Evolutionary conservation across 139 green algal genomes (phyloP).

Genomic region (Micromonas pusilla): DNA sequence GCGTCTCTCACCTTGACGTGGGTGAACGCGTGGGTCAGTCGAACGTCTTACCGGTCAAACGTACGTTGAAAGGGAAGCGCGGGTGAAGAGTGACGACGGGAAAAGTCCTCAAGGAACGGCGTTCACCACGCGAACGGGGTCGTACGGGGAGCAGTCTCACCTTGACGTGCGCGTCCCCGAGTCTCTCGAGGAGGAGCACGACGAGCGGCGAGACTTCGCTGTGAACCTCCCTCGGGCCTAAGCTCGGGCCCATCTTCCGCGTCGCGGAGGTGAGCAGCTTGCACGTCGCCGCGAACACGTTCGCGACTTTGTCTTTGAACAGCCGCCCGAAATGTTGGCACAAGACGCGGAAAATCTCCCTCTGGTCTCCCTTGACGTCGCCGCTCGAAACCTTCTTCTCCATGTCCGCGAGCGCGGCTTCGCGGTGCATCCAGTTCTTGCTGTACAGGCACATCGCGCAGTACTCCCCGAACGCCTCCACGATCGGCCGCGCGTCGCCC

Average conservation of each 20-base stretch:
- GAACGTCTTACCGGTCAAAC: no score
- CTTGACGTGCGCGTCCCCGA: slow-evolving; percentile 57
- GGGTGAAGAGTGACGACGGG: no score
- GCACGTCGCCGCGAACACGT: slow-evolving; percentile 46
- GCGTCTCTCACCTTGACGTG: slow-evolving; percentile 40
- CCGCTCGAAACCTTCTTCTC: slow-evolving; percentile 28
- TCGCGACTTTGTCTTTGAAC: slow-evolving; percentile 51
- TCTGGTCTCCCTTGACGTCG: background rate
- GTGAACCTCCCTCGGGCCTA: slow-evolving; percentile 25
- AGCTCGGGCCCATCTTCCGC: background rate
- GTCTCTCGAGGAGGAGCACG: slow-evolving; percentile 66
- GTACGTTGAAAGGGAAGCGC: no score
- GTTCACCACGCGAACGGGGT: no score
- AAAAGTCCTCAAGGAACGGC: no score
- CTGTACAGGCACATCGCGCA: slow-evolving; percentile 56
- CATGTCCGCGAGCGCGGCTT: slow-evolving; percentile 54
- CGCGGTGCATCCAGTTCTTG: slow-evolving; percentile 76
- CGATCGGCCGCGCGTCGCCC: slow-evolving; percentile 49
- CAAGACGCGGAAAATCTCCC: slow-evolving; percentile 11
- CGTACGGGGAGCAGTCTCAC: no score
- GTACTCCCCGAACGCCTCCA: slow-evolving; percentile 64
- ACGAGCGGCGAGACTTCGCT: slow-evolving; percentile 43
- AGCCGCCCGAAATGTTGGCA: background rate
- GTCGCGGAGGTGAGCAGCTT: slow-evolving; percentile 35
- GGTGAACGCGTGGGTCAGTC: no score